These are phyloP conservation scores for Filosporella fistucella DNA, from an alignment of 495 filamentous ascomycete genomes.

Conservation along the genomic window DNA sequence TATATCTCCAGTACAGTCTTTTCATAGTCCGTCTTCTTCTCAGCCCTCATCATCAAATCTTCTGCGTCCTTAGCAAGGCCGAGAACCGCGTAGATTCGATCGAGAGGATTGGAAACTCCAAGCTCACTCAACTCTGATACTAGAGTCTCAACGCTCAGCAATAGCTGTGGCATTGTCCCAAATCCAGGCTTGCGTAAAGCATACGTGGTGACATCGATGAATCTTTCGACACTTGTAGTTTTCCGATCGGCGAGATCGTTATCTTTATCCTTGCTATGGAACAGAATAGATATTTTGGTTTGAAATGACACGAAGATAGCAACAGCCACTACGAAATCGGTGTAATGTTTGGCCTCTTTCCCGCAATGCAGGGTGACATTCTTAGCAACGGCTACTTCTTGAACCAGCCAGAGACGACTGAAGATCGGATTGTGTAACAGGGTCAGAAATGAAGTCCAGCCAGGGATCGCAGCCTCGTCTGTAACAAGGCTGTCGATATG, in stretches of 20 bases:
- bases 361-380: slow-evolving; percentile 27
- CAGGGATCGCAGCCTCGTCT: slow-evolving; percentile 10
- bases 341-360: slow-evolving; percentile 18
- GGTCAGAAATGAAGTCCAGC: slow-evolving; percentile 25
- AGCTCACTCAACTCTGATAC: not conserved
- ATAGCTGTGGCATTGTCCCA: not conserved
- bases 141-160: no score
- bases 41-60: no score
- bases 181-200: slow-evolving; percentile 22
- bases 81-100: not conserved
- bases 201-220: slow-evolving; percentile 28
- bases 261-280: not conserved
- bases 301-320: slow-evolving; percentile 1
- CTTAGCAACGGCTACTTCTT: slow-evolving; percentile 18
- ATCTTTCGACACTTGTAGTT: slow-evolving; percentile 28
- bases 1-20: not conserved
- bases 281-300: not conserved
- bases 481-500: slow-evolving; percentile 19
- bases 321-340: slow-evolving; percentile 25
- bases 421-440: slow-evolving; percentile 17
- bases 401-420: not conserved
- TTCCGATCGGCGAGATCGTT: slow-evolving; percentile 8
- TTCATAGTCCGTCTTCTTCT: not conserved
- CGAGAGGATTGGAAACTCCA: not conserved
- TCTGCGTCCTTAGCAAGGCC: not conserved